phyloP scores from a whole-genome alignment of 805 yeast species.

The Kazachstania bromeliacearum region DNA sequence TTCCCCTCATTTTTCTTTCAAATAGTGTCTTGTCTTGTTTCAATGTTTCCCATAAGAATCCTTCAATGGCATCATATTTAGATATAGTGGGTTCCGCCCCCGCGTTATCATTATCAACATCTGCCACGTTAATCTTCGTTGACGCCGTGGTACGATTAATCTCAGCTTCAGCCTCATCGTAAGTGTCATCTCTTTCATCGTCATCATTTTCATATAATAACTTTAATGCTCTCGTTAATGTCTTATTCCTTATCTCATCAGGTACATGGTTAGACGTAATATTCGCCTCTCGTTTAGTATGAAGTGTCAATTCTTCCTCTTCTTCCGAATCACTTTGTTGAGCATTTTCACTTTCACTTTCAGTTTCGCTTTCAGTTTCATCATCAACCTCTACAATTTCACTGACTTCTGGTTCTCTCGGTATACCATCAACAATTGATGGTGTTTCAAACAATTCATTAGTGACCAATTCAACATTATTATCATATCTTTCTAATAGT shows the following conservation, averaged over 20 bases:
- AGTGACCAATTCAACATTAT: slow-evolving; percentile 50
- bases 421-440: slow-evolving; percentile 28
- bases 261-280: slow-evolving; percentile 26
- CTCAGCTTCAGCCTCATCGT: slow-evolving; percentile 39
- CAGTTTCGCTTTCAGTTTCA: not conserved
- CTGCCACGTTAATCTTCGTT: slow-evolving; percentile 5
- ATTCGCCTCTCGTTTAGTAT: slow-evolving; percentile 3
- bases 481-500: slow-evolving; percentile 39
- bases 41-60: slow-evolving; percentile 45
- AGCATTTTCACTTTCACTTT: slow-evolving; percentile 4
- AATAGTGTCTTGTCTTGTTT: slow-evolving; percentile 43
- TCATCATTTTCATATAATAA: slow-evolving; percentile 67
- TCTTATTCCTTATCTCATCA: slow-evolving; percentile 45
- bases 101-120: slow-evolving; percentile 9
- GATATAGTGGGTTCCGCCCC: no score
- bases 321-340: slow-evolving; percentile 10
- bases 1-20: slow-evolving; percentile 40
- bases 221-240: slow-evolving; percentile 50
- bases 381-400: not conserved
- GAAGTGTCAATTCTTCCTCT: slow-evolving; percentile 1
- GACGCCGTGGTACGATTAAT: slow-evolving; percentile 12
- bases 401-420: not conserved
- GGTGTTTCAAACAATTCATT: slow-evolving; percentile 58
- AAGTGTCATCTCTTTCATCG: slow-evolving; percentile 78
- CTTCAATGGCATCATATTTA: slow-evolving; percentile 40